A percentile compares a stretch with the other conserved stretches of the same genome.
Conservation (phyloP, 768 basidiomycete species). For the Collybia sp. region DNA sequence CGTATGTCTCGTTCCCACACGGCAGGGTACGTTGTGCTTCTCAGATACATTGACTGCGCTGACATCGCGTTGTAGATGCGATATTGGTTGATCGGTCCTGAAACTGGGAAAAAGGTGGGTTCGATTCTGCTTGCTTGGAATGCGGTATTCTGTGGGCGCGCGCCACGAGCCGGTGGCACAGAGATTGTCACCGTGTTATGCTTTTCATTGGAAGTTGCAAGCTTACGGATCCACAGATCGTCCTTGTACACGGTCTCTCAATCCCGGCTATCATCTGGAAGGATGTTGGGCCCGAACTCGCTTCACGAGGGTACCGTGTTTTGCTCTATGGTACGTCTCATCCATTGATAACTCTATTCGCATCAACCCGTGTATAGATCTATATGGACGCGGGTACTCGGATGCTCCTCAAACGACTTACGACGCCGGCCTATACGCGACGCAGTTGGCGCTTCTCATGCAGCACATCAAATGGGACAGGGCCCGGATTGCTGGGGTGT, state of each 20-base stretch:
- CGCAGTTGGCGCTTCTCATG: constrained; percentile 80
- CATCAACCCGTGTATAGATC: constrained; percentile 37
- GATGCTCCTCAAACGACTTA: constrained; percentile 73
- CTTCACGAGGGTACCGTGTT: constrained; percentile 62
- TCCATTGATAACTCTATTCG: constrained; percentile 2
- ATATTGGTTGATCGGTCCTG: constrained; percentile 77
- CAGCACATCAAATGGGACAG: constrained; percentile 73
- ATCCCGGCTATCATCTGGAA: constrained; percentile 77
- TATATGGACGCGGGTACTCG: constrained; percentile 81
- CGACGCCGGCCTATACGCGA: constrained; percentile 58
- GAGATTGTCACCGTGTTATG: not conserved
- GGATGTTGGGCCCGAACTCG: constrained; percentile 64
- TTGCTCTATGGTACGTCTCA: constrained; percentile 60
- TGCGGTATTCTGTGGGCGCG: too few relatives aligned
- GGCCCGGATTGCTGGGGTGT: constrained; percentile 62
- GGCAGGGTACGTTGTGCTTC: constrained; percentile 43
- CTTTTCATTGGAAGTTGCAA: not conserved
- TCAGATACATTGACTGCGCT: too few relatives aligned
- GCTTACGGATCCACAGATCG: constrained; percentile 40
- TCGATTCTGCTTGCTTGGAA: not conserved
- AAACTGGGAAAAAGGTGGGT: constrained; percentile 59
- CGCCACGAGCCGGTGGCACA: too few relatives aligned
- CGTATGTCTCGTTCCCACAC: constrained; percentile 60
- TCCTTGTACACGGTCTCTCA: constrained; percentile 75
- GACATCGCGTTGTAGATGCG: constrained; percentile 39